Evolutionary conservation across 176 grass and related monocot genomes (phyloP), one percentile per base, ranked within the genome.

Genomic region (Cenchrus fungigraminus): DNA sequence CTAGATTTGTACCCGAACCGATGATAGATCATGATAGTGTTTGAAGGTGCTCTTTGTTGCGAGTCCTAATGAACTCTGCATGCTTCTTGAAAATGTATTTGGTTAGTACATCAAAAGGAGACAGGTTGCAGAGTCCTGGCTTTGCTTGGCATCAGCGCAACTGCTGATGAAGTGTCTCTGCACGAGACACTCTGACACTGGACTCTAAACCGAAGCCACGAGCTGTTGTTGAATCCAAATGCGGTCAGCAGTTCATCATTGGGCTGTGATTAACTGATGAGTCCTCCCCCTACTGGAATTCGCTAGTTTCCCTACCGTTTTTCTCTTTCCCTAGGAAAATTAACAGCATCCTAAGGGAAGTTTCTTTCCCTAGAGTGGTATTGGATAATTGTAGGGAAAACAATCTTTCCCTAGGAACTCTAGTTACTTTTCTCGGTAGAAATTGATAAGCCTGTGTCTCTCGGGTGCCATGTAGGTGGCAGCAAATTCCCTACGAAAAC

Each of bases 61-160:
- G 40, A 58, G 16, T 28, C 82, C 46, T 7, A 40, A 40, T 79
- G 9, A 59, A 2, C 42, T 28, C 65, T 34, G 68, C 32, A 20
- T 51, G 43, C 60, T 75, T 85, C 68, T 75, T 89, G 72, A 12
- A 71, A 71, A 57, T 50, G 45, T 8, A 40, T 40, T 40, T 40
- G 3, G 37, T 40, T 40, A 25, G 25, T 25, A 40, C 37, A 40
- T 40, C 37, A 40, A 40, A 40, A 4, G 37, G 37, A 69, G 51
- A 59, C 63, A 42, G 37, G 25, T 1, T 72, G 87, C 82, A 84
- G 87, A 5, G 52, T 81, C 69, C 77, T 53, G 51, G 7, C 0
- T 25, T 79, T 68, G 61, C 61, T 53, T 75, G 76, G 73, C 87
- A 75, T 80, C 82, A 79, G 51, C 32, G 66, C 71, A 80, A 84